phyloP scores from a whole-genome alignment of 176 grass and related monocot species.

The Guadua angustifolia region DNA sequence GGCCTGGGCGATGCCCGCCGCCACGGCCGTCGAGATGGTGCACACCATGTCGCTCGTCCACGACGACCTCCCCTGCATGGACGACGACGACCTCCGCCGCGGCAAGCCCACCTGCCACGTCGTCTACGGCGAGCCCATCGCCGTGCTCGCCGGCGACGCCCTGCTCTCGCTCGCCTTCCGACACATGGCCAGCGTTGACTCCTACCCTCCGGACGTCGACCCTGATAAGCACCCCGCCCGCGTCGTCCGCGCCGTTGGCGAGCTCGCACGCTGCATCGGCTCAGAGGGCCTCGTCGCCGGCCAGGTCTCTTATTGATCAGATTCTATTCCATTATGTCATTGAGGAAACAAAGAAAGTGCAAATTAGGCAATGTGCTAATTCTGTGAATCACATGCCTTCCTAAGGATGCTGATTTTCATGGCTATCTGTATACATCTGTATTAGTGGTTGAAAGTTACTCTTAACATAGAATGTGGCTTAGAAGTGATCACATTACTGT shows the following conservation, averaged over 20 bases:
- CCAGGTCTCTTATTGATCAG: slow-evolving; percentile 45
- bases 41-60: slow-evolving; percentile 93
- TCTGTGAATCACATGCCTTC: slow-evolving; percentile 13
- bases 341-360: background rate
- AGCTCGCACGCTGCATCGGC: slow-evolving; percentile 74
- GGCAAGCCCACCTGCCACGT: slow-evolving; percentile 77
- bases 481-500: background rate
- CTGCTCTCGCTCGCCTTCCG: slow-evolving; percentile 73
- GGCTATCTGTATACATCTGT: slow-evolving; percentile 7
- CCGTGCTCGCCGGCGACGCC: slow-evolving; percentile 70
- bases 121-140: slow-evolving; percentile 72
- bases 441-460: background rate
- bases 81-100: slow-evolving; percentile 75
- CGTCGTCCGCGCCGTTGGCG: slow-evolving; percentile 64
- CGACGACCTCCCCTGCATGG: slow-evolving; percentile 87
- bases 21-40: slow-evolving; percentile 74
- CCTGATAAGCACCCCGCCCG: slow-evolving; percentile 59
- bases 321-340: slow-evolving; percentile 39
- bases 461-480: background rate
- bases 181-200: slow-evolving; percentile 53
- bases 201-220: slow-evolving; percentile 59
- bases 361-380: slow-evolving; percentile 29
- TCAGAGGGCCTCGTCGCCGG: slow-evolving; percentile 77
- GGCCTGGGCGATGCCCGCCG: slow-evolving; percentile 59
- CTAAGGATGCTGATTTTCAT: background rate